A percentile compares a stretch with the other conserved stretches of the same genome.
Evolutionary conservation across 108 stramenopile species (phyloP).

Genomic region (Discostella pseudostelligera): DNA sequence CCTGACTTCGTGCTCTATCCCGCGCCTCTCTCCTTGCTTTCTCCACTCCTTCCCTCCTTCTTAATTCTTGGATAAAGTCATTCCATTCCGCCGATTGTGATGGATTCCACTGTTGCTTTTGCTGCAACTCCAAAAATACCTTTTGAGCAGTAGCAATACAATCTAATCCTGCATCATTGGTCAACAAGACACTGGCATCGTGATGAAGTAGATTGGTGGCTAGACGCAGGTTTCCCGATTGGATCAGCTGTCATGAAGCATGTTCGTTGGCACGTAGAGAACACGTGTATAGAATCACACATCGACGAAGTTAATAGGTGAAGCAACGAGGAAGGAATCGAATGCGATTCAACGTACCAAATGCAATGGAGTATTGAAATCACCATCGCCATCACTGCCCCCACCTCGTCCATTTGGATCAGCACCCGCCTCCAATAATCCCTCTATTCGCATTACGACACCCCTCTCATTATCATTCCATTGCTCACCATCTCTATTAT

Average conservation of each 20-base stretch:
- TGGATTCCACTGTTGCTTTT: background rate
- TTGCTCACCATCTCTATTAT: background rate
- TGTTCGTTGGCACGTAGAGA: background rate
- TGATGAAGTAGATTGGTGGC: slow-evolving; percentile 34
- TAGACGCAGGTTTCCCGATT: slow-evolving; percentile 29
- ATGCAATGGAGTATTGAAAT: slow-evolving; percentile 42
- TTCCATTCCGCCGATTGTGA: slow-evolving; percentile 25
- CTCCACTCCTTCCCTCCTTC: slow-evolving; percentile 31
- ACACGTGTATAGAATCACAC: background rate
- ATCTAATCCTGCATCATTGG: slow-evolving; percentile 42
- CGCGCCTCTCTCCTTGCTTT: slow-evolving; percentile 29
- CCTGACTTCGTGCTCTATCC: slow-evolving; percentile 33
- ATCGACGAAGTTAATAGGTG: too few species aligned
- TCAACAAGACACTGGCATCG: slow-evolving; percentile 34
- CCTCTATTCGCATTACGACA: slow-evolving; percentile 22
- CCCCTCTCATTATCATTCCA: background rate
- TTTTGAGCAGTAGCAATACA: slow-evolving; percentile 38
- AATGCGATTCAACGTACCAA: slow-evolving; percentile 12
- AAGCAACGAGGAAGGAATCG: background rate
- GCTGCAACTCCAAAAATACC: slow-evolving; percentile 1
- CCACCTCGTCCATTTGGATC: slow-evolving; percentile 32
- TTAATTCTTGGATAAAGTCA: slow-evolving; percentile 37
- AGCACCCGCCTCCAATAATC: slow-evolving; percentile 47
- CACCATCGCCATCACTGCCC: background rate
- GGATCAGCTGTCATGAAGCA: slow-evolving; percentile 19